Base-by-base conservation (phyloP, 257 asterid species). In the Jacaranda mimosifolia region DNA sequence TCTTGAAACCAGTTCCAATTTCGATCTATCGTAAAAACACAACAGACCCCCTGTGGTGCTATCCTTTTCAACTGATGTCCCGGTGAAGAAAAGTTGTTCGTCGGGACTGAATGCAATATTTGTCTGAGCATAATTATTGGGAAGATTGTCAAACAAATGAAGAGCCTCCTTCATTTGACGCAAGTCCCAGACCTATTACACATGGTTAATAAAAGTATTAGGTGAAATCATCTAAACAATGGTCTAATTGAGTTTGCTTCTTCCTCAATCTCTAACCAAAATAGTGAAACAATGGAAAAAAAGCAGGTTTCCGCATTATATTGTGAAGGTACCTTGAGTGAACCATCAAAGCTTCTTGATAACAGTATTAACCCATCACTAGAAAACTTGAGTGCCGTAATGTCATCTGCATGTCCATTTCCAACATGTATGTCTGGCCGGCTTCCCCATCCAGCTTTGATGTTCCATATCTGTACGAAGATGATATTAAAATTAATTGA, bases 371-470 rank as follows among this genome's bases (percentile, higher is more conserved):
- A 85, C 63, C 96, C 97, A 76, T 95, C 99, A 80, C 90, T 85
- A 38, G 98, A 93, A 81, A 95, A 95, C 83, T 90, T 93, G 74
- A 95, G 86, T 51, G 90, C 90, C 21, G 98, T 90, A 71, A 95
- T 95, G 77, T 95, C 99, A 15, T 95, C 97, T 14, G 93, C 80
- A 86, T 95, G 99, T 60, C 89, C 91, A 53, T 75, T 78, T 46
- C 80, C 82, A 69, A 90, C 83, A 60, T 77, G 74, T 71, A 83
- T 74, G 75, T 93, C 99, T 43, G 99, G 99, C 82, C 96, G 90
- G 87, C 97, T 90, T 77, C 94, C 99, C 99, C 98, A 95, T 79
- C 97, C 98, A 83, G 99, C 89, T 83, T 93, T 95, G 77, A 91
- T 84, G 83, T 84, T 95, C 99, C 99, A 95, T 81, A 95, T 84